Percentiles rank a stretch among this genome's conserved stretches.
phyloP scores from a whole-genome alignment of 176 grass and related monocot genomes.

The Aegilops sharonensis region DNA sequence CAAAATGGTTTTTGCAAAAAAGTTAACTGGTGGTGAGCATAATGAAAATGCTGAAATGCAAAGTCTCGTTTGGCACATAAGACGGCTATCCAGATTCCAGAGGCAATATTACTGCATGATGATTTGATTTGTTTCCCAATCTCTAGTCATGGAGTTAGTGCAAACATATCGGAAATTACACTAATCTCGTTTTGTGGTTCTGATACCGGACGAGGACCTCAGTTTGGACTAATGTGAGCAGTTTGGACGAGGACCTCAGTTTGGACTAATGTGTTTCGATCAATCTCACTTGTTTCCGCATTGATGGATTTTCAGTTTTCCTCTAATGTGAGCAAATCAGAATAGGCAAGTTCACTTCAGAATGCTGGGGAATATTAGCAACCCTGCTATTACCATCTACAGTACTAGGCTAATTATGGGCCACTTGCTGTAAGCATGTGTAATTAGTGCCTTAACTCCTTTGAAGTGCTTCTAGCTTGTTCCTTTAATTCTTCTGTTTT shows the following conservation, averaged over 20 bases:
- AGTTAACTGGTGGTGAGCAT: not conserved
- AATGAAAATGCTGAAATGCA: not conserved
- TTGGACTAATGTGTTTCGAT: too few species aligned
- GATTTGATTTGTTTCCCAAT: not conserved
- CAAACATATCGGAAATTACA: not conserved
- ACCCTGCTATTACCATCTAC: not conserved
- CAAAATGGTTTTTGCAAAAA: not conserved
- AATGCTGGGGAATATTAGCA: not conserved
- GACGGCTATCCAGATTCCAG: not conserved
- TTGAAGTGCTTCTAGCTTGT: too few species aligned
- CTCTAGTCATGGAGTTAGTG: not conserved
- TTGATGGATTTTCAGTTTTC: not conserved
- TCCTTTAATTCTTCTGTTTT: too few species aligned
- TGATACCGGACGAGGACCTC: not conserved
- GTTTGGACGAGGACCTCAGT: too few species aligned
- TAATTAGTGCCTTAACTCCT: too few species aligned
- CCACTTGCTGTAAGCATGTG: not conserved
- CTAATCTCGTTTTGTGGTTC: not conserved
- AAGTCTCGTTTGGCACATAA: not conserved
- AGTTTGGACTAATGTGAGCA: not conserved
- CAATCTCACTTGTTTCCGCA: not conserved
- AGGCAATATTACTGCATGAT: not conserved
- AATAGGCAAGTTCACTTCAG: not conserved
- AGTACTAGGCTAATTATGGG: not conserved
- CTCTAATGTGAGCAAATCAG: not conserved